Evolutionary conservation across 2,329 filamentous ascomycete genomes (phyloP), one percentile per base, ranked within the genome.

Genomic region (Mariannaea sp.): DNA sequence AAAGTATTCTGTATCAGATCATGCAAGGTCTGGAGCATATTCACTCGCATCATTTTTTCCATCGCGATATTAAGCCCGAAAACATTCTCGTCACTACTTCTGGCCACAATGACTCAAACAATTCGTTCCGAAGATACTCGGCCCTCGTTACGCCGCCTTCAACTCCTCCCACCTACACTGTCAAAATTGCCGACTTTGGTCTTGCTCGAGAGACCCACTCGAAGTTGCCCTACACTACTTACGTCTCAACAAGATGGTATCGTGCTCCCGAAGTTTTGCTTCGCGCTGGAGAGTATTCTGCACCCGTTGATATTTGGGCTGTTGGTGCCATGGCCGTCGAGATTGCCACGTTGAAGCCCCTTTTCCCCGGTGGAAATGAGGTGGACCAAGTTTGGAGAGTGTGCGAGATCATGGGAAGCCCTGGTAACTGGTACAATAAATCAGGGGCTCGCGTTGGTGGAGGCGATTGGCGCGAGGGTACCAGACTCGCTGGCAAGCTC

Each of bases 321-420:
- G 86, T 99, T 35, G 94, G 94, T 66, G 94, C 94, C 16, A 99
- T 99, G 94, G 94, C 94, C 6, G 94, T 99, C 9, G 94, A 99
- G 71, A 89, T 99, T 58, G 94, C 94, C 20, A 99, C 94, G 0
- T 72, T 99, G 53, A 99, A 97, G 77, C 94, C 94, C 14, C 78
- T 99, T 9, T 99, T 99, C 79, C 94, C 94, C 9, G 94, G 94
- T 65, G 91, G 92, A 68, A 99, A 99, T 70, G 94, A 99, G 76
- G 94, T 99, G 1, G 94, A 99, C 65, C 94, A 99, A 73, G 94
- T 99, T 2, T 99, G 94, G 94, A 87, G 94, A 63, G 90, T 99
- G 0, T 99, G 94, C 70, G 94, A 99, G 72, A 96, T 99, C 53
- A 99, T 99, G 94, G 94, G 94, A 43, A 97, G 93, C 75, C 94